A percentile compares a stretch with the other conserved stretches of the same genome.
Conservation (phyloP, 805 yeast genomes). For the Pichia nakasei region DNA sequence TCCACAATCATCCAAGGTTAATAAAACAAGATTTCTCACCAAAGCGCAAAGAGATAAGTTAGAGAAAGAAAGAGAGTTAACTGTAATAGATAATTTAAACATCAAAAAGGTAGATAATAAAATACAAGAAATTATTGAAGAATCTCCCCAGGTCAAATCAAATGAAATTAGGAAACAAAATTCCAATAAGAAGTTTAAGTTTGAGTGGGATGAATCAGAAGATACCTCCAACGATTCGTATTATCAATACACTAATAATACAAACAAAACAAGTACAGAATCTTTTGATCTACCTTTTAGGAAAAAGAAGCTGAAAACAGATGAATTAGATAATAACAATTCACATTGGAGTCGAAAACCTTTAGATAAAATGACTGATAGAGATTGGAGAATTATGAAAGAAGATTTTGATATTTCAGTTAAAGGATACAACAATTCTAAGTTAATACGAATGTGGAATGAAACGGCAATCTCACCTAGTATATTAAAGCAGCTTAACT, state of each 20-base stretch:
- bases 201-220: conserved; percentile 62
- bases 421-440: conserved; percentile 38
- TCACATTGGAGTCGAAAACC: conserved; percentile 65
- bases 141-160: not conserved
- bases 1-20: not conserved
- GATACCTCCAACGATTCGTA: conserved; percentile 41
- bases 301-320: conserved; percentile 1
- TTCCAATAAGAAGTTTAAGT: conserved; percentile 37
- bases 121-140: not conserved
- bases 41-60: conserved; percentile 35
- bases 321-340: conserved; percentile 2
- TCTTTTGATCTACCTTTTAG: conserved; percentile 5
- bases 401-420: conserved; percentile 66
- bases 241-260: not conserved
- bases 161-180: not conserved
- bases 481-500: conserved; percentile 27
- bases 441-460: conserved; percentile 69
- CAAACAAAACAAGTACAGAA: conserved; percentile 25
- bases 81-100: too few species aligned
- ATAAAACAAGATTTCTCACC: conserved; percentile 31
- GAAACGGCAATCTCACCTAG: conserved; percentile 45
- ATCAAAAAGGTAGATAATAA: conserved; percentile 8
- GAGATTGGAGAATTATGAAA: conserved; percentile 86
- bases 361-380: conserved; percentile 52
- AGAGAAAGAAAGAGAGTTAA: conserved; percentile 14